Evolutionary conservation across 2,329 filamentous ascomycete genomes (phyloP), one percentile per base, ranked within the genome.

Genomic region (Coleophoma cylindrospora): DNA sequence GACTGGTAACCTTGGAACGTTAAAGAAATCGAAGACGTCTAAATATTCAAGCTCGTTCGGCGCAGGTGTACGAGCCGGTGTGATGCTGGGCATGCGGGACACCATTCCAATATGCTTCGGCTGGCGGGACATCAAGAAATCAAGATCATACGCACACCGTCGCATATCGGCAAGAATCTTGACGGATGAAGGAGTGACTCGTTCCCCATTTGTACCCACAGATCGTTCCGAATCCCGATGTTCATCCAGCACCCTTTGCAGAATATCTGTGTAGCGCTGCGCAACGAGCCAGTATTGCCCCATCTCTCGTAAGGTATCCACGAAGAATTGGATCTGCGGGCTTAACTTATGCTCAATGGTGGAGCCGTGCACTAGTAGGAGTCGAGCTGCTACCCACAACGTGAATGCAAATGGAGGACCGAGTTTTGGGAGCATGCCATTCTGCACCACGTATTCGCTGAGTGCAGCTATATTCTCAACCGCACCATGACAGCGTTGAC

Each of bases 21-120:
- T 96, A 75, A 96, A 96, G 64, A 95, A 96, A 60, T 94, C 89
- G 65, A 96, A 96, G 0, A 96, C 88, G 60, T 96, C 91, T 3
- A 96, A 74, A 64, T 95, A 95, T 65, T 95, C 91, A 3, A 96
- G 74, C 62, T 95, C 90, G 58, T 94, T 89, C 1, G 87, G 80
- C 10, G 83, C 87, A 1, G 89, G 87, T 32, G 84, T 87, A 55
- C 82, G 79, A 1, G 80, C 78, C 1, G 83, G 81, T 1, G 83
- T 84, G 19, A 74, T 69, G 57, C 74, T 79, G 3, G 75, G 71
- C 41, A 79, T 58, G 3, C 76, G 70, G 47, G 73, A 77, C 56
- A 53, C 58, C 51, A 55, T 58, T 19, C 53, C 60, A 43, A 62
- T 48, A 32, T 64, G 55, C 47, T 58, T 62, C 34, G 63, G 61